Evolutionary conservation across 2,329 filamentous ascomycete genomes (phyloP), one percentile per base, ranked within the genome.

Genomic region (Cladophialophora bantiana): DNA sequence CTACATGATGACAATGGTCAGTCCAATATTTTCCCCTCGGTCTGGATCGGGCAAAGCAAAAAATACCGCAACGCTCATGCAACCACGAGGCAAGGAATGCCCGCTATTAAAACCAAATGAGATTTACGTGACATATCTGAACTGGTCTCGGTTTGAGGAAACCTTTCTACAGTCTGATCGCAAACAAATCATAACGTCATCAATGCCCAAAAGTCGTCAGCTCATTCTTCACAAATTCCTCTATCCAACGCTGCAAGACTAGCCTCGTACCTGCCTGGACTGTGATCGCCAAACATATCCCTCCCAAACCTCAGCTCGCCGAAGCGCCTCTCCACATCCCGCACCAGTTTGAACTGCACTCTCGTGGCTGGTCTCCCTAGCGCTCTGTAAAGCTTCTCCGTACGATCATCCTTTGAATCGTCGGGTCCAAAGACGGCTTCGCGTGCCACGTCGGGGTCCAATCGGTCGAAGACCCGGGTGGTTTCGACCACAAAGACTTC

Each of bases 201-300:
- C 6, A 48, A 7, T 3, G 4, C 4, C 18, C 60, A 13, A 36
- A 3, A 31, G n/a, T 6, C 15, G 4, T 26, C 18, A 36, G 15
- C 54, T 73, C 62, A 73, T 77, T 78, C 73, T 79, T 81, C 72
- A 81, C 73, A 77, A 80, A 77, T 69, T 77, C 80, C 75, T 78
- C 73, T 66, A 59, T 79, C 78, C 75, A 93, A 79, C 67, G 86
- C 86, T 64, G 86, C 85, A 72, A 94, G 77, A 65, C 87, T 88
- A 66, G 86, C 85, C 77, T 93, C 91, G 74, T 94, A 94, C 70
- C 88, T 83, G 32, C 86, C 89, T 2, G 91, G 91, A 70, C 87
- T 92, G 75, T 94, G 91, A 75, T 94, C 91, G 66, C 87, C 83
- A 77, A 94, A 80, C 89, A 93, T 92, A 55, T 89, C 88, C 31